phyloP scores from a whole-genome alignment of 2,329 filamentous ascomycete genomes.

The Chrysosporium keratinophilum region DNA sequence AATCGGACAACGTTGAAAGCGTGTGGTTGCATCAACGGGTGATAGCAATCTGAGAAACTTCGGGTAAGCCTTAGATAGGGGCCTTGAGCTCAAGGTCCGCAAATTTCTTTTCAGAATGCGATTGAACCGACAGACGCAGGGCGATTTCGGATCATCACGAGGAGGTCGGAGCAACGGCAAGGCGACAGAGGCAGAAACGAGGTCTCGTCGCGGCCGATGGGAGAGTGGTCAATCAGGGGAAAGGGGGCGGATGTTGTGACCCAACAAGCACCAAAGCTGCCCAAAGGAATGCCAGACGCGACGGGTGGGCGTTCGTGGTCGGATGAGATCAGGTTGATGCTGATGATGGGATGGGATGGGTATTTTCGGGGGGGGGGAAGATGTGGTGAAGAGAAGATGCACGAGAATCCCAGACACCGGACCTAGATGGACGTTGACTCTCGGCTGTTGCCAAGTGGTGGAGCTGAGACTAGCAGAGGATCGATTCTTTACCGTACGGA shows the following conservation, averaged over 20 bases:
- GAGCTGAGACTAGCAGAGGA: conserved; percentile 1
- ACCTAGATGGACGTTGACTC: not conserved
- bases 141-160: not conserved
- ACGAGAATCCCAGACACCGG: conserved; percentile 5
- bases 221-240: not conserved
- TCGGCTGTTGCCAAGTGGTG: not conserved
- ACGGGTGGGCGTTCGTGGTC: too few species aligned
- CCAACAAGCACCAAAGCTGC: too few species aligned
- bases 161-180: not conserved
- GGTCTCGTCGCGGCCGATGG: not conserved
- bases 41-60: too few species aligned
- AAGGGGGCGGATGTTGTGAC: too few species aligned
- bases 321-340: too few species aligned
- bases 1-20: too few species aligned
- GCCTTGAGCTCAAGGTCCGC: too few species aligned
- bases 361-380: not conserved
- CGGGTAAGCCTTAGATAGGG: too few species aligned
- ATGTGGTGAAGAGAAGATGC: not conserved
- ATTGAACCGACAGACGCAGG: not conserved
- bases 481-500: not conserved
- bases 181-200: not conserved
- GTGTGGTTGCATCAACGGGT: too few species aligned
- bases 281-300: too few species aligned
- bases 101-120: not conserved
- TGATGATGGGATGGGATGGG: too few species aligned